Evolutionary conservation across 164 flowering plant species (phyloP), one percentile per base, ranked within the genome.

Genomic region (Protea cynaroides): DNA sequence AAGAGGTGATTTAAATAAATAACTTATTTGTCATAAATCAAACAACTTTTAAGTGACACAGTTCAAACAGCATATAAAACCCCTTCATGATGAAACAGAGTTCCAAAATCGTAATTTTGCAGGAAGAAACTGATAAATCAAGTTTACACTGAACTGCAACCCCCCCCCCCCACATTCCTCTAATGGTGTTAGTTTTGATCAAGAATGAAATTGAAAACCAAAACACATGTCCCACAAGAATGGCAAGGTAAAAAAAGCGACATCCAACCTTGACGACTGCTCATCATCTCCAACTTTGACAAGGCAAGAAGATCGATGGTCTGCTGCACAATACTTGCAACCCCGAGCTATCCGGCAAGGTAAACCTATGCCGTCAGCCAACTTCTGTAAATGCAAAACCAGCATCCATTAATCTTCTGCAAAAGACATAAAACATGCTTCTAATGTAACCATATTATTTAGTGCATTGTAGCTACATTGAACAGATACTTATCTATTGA

Each of bases 291-390:
- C 81, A 69, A 94, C 79, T 73, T 79, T 85, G 46, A 94, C 84
- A 65, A 94, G 86, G 78, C 95, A 89, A 55, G 95, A 90, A 38
- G 98, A 90, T 56, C 83, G 76, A 72, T 87, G 89, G 51, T 90
- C 97, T 58, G 87, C 69, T 29, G 46, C 74, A 71, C 98, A 94
- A 73, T 89, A 90, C 77, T 79, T 94, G 85, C 98, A 90, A 66
- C 97, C 96, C 66, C 84, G 85, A 65, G 98, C 96, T 62, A 94
- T 90, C 66, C 98, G 83, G 68, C 98, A 94, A 14, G 97, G 98
- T 74, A 90, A 80, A 49, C 95, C 95, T 53, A 94, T 79, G 65
- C 68, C 77, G 61, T 94, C 98, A 21, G 98, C 97, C 76, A 93
- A 70, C 75, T 82, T 88, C 98, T 93, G 97, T 79, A 49, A 49